A percentile compares a stretch with the other conserved stretches of the same genome.
phyloP scores from a whole-genome alignment of 768 basidiomycete species.

The Auriculariales sp. region DNA sequence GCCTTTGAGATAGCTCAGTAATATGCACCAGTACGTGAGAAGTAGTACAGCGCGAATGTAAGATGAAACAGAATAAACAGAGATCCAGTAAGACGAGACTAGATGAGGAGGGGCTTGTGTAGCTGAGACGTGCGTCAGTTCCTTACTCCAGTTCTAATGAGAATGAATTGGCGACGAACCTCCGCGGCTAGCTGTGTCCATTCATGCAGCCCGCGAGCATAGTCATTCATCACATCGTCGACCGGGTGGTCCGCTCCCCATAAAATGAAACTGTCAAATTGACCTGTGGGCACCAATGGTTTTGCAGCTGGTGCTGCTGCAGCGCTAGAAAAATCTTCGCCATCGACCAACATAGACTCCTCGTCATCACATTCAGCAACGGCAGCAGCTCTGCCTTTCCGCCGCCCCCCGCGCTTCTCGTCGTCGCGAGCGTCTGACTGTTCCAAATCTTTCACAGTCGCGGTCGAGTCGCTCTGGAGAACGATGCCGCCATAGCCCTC shows the following conservation, averaged over 20 bases:
- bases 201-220: constrained; percentile 49
- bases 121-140: too few relatives aligned
- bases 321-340: constrained; percentile 14
- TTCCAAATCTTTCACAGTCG: constrained; percentile 9
- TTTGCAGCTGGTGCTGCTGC: constrained; percentile 18
- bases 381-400: too few relatives aligned
- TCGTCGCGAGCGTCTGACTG: too few relatives aligned
- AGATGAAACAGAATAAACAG: constrained; percentile 32
- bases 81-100: constrained; percentile 38
- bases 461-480: constrained; percentile 19
- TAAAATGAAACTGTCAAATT: constrained; percentile 53
- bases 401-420: too few relatives aligned
- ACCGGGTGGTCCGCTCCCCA: constrained; percentile 65
- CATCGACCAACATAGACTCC: constrained; percentile 8
- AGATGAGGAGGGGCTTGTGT: too few relatives aligned
- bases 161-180: constrained; percentile 33
- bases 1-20: constrained; percentile 6
- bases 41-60: not conserved
- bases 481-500: constrained; percentile 55
- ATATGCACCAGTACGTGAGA: not conserved
- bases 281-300: constrained; percentile 30
- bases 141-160: too few relatives aligned
- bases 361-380: too few relatives aligned
- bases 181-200: constrained; percentile 54
- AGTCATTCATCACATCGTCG: constrained; percentile 59